Conservation (phyloP, 2,329 filamentous ascomycete genomes). For the Thyridium curvatum region DNA sequence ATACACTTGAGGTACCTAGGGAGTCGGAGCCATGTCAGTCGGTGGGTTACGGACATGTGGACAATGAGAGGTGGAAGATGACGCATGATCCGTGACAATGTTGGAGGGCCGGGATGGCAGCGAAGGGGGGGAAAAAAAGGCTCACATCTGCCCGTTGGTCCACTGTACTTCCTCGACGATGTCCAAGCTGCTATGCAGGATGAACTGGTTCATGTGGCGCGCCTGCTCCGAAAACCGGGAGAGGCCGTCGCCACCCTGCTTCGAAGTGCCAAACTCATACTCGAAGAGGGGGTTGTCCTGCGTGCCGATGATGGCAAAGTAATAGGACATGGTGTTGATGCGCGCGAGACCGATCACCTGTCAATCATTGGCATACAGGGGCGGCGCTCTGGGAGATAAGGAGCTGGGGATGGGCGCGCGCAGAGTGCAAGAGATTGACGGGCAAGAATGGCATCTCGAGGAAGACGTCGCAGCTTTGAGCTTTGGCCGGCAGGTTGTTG, state of each 20-base stretch:
- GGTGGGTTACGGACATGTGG: not conserved
- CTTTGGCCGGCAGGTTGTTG: too few relatives aligned
- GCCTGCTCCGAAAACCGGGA: conserved; percentile 84
- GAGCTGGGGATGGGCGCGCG: too few relatives aligned
- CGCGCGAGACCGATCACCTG: conserved; percentile 49
- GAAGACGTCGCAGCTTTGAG: too few relatives aligned
- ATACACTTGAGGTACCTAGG: conserved; percentile 89
- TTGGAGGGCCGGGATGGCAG: too few relatives aligned
- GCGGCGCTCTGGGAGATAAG: too few relatives aligned
- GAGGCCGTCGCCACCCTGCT: conserved; percentile 88
- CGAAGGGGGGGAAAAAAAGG: conserved; percentile 2
- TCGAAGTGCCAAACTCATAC: conserved; percentile 93
- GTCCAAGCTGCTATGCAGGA: conserved; percentile 88
- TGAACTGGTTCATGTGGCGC: conserved; percentile 94
- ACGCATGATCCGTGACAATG: too few relatives aligned
- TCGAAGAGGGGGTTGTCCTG: conserved; percentile 96
- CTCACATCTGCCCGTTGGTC: conserved; percentile 76
- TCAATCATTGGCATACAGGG: conserved; percentile 18
- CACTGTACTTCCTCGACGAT: conserved; percentile 96
- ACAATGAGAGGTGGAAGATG: conserved; percentile 5
- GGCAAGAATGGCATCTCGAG: too few relatives aligned
- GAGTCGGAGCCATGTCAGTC: not conserved
- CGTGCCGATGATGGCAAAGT: conserved; percentile 94
- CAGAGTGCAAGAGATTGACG: too few relatives aligned
- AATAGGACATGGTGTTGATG: conserved; percentile 81